phyloP scores from a whole-genome alignment of 208 protist genomes.

The Trypanosomatidae sp. region DNA sequence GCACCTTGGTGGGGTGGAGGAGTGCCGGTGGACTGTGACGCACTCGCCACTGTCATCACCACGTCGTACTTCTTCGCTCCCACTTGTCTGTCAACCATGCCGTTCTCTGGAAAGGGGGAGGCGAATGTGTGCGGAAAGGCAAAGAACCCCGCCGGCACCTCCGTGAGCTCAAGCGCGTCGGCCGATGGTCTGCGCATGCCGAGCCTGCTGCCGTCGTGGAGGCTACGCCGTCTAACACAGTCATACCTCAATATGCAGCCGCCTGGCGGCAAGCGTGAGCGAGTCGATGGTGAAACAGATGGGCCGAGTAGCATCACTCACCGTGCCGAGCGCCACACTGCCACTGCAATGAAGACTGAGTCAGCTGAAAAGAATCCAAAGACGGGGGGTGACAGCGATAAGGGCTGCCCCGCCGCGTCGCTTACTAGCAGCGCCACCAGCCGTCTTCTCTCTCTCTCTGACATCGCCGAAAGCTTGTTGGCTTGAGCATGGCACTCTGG shows the following conservation, averaged over 20 bases:
- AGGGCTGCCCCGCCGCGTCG: not conserved
- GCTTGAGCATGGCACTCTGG: not conserved
- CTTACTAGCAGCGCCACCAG: not conserved
- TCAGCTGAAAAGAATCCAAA: not conserved
- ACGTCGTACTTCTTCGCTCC: conserved; percentile 3
- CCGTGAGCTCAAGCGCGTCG: not conserved
- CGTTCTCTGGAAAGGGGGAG: not conserved
- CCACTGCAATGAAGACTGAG: not conserved
- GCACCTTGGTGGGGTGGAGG: not conserved
- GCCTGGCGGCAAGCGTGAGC: conserved; percentile 1
- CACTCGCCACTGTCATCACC: not conserved
- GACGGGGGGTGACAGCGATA: not conserved
- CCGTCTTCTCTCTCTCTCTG: conserved; percentile 10
- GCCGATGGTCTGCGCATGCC: not conserved
- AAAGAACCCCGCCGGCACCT: not conserved
- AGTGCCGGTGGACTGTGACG: not conserved
- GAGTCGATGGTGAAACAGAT: not conserved
- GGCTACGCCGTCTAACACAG: not conserved
- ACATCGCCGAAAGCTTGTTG: conserved; percentile 10
- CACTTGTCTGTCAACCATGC: not conserved
- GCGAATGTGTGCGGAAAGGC: not conserved
- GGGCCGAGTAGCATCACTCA: not conserved
- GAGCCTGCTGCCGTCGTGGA: conserved; percentile 2
- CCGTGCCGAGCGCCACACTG: not conserved
- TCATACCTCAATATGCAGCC: conserved; percentile 1